Evolutionary conservation across 352 stramenopile species (phyloP), one percentile per base, ranked within the genome.

Genomic region (Phytophthora vignae): DNA sequence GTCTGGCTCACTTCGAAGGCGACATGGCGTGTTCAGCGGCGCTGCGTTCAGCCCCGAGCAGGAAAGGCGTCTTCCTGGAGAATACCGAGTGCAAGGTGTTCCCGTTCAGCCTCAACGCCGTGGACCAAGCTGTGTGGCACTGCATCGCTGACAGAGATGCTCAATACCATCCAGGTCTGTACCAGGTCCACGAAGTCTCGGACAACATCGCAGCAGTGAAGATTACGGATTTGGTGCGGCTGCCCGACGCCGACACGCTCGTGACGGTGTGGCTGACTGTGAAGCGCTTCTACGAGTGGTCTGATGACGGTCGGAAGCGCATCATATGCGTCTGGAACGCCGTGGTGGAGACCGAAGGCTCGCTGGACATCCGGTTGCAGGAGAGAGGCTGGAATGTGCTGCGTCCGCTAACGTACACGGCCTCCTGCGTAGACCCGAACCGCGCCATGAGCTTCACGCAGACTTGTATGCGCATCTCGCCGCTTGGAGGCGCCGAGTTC

Each of bases 51-150:
- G 53, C 52, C 25, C 25, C 49, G 50, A 49, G 31, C 15, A 27
- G 6, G 0, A 57, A 60, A 3, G 57, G 70, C 10, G 74, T 80
- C 14, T 75, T 74, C 25, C 63, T 83, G 15, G 70, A 82, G 55
- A 81, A 79, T 49, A 55, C 67, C 15, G 67, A 80, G 66, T 78
- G 64, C 50, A 73, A 83, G 60, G 57, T 79, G 5, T 69, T 79
- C 53, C 73, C 64, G 36, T 79, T 81, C 73, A 69, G 64, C 27
- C 42, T 78, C 17, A 44, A 67, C n/a, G 62, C 64, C 11, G 66
- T 83, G 25, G 62, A 78, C 42, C 61, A 73, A 60, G 61, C 68
- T 10, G 46, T 81, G 11, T 83, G 76, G 73, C 65, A 70, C 29
- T 80, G 69, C 25, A 52, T 80, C 4, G 56, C 60, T 8, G 70